A percentile compares a stretch with the other conserved stretches of the same genome.
These are phyloP conservation scores for Marchantia paleacea DNA, from an alignment of 225 moss, liverwort and hornwort species.

Conservation along the genomic window DNA sequence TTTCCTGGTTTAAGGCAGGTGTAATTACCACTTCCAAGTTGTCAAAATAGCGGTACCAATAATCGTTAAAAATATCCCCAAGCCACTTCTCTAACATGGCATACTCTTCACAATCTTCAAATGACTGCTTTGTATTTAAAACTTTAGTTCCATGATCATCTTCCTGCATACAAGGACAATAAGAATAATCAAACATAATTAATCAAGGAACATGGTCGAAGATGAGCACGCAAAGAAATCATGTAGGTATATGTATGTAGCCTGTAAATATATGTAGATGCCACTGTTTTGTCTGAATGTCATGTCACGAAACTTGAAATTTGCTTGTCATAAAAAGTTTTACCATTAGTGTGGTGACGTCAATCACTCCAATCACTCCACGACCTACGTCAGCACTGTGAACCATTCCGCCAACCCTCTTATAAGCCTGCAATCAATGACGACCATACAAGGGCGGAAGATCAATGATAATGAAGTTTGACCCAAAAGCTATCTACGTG, in stretches of 20 bases:
- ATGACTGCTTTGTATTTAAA: conserved; percentile 81
- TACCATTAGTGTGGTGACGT: conserved; percentile 81
- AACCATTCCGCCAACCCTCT: conserved; percentile 79
- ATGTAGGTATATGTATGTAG: too few species aligned
- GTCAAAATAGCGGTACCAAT: conserved; percentile 72
- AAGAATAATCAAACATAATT: not conserved
- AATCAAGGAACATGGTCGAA: not conserved
- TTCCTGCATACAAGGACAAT: conserved; percentile 37
- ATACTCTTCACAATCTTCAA: conserved; percentile 73
- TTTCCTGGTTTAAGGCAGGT: too few species aligned
- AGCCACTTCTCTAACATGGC: conserved; percentile 71
- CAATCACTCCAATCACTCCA: conserved; percentile 86
- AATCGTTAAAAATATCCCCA: conserved; percentile 49
- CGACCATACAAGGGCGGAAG: not conserved
- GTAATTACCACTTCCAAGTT: conserved; percentile 50
- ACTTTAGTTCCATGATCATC: conserved; percentile 63
- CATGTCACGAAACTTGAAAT: too few species aligned
- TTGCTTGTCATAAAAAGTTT: not conserved
- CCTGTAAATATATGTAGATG: too few species aligned
- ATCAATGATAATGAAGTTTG: not conserved
- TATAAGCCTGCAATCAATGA: conserved; percentile 52
- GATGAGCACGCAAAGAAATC: too few species aligned
- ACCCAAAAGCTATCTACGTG: too few species aligned
- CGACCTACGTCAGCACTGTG: conserved; percentile 80
- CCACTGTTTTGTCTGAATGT: too few species aligned